Conservation (phyloP, 164 flowering plant species). For the Stephania cephalantha region DNA sequence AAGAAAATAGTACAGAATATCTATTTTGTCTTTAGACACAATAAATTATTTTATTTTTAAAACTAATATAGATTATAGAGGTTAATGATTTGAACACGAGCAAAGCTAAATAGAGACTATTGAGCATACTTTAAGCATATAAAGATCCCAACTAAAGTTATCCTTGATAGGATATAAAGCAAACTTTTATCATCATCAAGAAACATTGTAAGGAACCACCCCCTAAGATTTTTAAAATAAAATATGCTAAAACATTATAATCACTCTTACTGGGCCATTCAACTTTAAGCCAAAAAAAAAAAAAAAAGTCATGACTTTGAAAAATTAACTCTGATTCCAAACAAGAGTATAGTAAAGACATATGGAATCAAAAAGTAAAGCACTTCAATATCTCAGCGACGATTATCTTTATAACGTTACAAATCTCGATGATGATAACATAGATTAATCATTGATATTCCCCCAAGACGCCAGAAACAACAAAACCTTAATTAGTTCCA, state of each 20-base stretch:
- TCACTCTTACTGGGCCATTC: background rate
- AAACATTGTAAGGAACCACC: background rate
- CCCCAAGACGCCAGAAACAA: background rate
- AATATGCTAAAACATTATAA: background rate
- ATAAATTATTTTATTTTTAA: too few relatives aligned
- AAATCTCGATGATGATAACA: background rate
- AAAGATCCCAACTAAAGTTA: background rate
- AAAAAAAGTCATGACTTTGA: too few relatives aligned
- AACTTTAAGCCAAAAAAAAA: background rate
- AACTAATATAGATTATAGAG: background rate
- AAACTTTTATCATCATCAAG: background rate
- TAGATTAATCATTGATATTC: background rate
- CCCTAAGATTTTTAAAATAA: background rate
- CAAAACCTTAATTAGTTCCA: background rate
- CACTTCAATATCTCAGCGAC: background rate
- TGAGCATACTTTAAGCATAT: too few relatives aligned
- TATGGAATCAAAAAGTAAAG: background rate
- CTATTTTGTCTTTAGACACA: too few relatives aligned
- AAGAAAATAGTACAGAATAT: background rate
- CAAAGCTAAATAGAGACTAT: background rate
- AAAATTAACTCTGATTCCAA: background rate
- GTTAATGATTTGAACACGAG: background rate
- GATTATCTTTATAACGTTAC: background rate
- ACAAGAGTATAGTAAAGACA: background rate
- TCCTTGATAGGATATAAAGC: background rate